A percentile compares a stretch with the other conserved stretches of the same genome.
These are phyloP conservation scores for Eucalyptus cloeziana DNA, from an alignment of 345 rosid species.

Conservation along the genomic window DNA sequence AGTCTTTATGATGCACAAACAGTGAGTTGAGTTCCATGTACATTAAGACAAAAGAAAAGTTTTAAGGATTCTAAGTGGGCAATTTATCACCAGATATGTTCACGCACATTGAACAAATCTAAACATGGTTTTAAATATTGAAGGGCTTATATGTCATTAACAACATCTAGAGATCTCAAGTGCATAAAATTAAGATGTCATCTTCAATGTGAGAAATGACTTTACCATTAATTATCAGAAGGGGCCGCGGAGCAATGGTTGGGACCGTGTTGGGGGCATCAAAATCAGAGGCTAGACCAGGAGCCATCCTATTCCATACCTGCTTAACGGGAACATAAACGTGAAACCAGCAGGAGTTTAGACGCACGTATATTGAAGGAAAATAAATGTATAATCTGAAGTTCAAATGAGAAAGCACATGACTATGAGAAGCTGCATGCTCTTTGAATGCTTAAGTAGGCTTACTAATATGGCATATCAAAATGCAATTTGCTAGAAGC, in stretches of 20 bases:
- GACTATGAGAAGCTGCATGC: not conserved
- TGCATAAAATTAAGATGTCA: not conserved
- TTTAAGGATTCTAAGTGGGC: not conserved
- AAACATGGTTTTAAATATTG: not conserved
- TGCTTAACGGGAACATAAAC: not conserved
- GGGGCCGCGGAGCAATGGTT: conserved; percentile 60
- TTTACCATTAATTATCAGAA: conserved; percentile 62
- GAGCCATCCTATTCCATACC: conserved; percentile 96
- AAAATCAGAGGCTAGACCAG: conserved; percentile 64
- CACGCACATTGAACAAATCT: not conserved
- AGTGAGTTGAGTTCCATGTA: not conserved
- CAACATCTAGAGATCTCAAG: not conserved
- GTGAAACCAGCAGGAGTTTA: not conserved
- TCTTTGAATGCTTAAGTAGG: not conserved
- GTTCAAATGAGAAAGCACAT: not conserved
- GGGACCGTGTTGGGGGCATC: conserved; percentile 68
- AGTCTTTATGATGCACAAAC: not conserved
- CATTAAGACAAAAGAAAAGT: not conserved
- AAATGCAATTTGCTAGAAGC: not conserved
- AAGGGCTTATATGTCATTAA: not conserved
- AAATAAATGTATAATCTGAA: not conserved
- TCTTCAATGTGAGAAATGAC: not conserved
- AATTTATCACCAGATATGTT: not conserved
- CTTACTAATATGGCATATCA: not conserved
- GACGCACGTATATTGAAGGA: not conserved